These are phyloP conservation scores for Aechmea fasciata DNA, from an alignment of 176 grass and related monocot genomes.

Conservation along the genomic window DNA sequence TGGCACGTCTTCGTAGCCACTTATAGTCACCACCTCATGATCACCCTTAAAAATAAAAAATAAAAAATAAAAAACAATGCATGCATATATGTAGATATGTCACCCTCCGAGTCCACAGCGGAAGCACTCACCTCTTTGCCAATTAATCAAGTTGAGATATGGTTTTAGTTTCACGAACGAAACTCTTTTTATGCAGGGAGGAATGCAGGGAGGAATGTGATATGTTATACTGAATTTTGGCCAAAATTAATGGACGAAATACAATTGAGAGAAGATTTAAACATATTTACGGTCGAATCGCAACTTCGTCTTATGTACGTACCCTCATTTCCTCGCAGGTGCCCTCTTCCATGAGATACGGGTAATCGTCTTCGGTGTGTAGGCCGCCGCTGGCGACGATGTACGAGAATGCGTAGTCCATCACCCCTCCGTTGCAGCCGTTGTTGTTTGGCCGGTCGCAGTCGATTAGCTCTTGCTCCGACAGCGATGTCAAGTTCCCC, in stretches of 20 bases:
- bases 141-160: no score
- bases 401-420: constrained; percentile 80
- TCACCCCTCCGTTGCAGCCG: constrained; percentile 66
- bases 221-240: no score
- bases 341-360: constrained; percentile 85
- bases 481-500: constrained; percentile 61
- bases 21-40: constrained; percentile 30
- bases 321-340: constrained; percentile 46
- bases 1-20: constrained; percentile 78
- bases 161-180: no score
- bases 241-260: no score
- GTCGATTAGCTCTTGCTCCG: constrained; percentile 91
- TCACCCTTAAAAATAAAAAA: constrained; percentile 16
- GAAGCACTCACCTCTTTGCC: no score
- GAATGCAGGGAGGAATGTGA: no score
- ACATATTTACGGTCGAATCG: not conserved
- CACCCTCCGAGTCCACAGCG: no score
- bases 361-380: constrained; percentile 68
- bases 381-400: constrained; percentile 57
- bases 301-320: not conserved
- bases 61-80: not conserved
- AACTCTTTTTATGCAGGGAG: no score
- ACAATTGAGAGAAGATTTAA: no score
- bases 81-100: no score
- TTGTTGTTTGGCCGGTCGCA: constrained; percentile 62